phyloP scores from a whole-genome alignment of 2,329 filamentous ascomycete genomes.

The Aspergillus bombycis region DNA sequence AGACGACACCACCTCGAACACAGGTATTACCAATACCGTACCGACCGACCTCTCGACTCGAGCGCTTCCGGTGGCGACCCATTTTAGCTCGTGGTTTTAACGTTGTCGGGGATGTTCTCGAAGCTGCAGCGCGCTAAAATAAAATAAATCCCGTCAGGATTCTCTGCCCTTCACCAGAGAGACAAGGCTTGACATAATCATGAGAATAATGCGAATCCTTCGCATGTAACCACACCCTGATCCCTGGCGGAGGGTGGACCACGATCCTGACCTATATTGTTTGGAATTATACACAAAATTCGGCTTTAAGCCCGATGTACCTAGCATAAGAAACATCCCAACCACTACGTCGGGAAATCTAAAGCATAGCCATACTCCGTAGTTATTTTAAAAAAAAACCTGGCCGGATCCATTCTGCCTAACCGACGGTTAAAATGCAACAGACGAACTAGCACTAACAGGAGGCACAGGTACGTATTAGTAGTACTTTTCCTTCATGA shows the following conservation, averaged over 20 bases:
- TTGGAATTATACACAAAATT: background rate
- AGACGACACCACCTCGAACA: background rate
- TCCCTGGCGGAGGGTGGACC: background rate
- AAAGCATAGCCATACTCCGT: background rate
- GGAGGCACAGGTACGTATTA: background rate
- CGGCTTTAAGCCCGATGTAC: background rate
- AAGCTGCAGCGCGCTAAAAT: constrained; percentile 4
- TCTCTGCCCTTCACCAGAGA: background rate
- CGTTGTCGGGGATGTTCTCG: constrained; percentile 14
- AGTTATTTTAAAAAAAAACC: background rate
- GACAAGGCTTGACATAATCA: background rate
- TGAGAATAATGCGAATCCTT: background rate
- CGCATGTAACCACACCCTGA: background rate
- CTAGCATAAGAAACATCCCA: background rate
- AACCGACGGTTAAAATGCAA: constrained; percentile 1
- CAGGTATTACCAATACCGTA: constrained; percentile 8
- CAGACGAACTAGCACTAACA: background rate
- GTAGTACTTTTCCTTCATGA: constrained; percentile 1
- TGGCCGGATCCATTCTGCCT: background rate
- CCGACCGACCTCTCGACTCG: background rate
- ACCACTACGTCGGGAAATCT: background rate
- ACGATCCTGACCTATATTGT: background rate
- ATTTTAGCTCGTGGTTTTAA: constrained; percentile 9
- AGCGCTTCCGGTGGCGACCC: background rate
- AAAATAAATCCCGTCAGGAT: background rate